Evolutionary conservation across 352 stramenopile genomes (phyloP), one percentile per base, ranked within the genome.

Genomic region (Paralagenidium karlingii): DNA sequence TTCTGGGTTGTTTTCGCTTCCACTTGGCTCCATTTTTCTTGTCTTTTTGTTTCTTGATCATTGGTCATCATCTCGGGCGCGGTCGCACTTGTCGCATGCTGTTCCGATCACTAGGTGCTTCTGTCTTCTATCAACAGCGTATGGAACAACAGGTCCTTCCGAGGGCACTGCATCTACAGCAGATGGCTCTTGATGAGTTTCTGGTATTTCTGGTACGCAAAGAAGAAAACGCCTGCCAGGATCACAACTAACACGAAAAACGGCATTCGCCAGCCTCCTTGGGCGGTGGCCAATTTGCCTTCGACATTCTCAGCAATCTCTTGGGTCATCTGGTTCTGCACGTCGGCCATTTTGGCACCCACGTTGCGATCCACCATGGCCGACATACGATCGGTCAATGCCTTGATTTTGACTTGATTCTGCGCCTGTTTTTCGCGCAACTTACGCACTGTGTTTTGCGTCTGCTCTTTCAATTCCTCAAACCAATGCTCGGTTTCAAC

Each of bases 161-260:
- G n/a, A n/a, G n/a, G n/a, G n/a, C n/a, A 36, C 30, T 3, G 22
- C 16, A 36, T 51, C 39, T 81, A 91, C 45, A 85, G 68, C 47
- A 91, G 51, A 47, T 88, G 78, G 48, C 63, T 85, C 65, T 88
- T 88, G 42, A 85, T 50, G 19, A 91, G 60, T 45, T 85, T 79
- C 56, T 79, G 71, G 63, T 91, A 91, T 63, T 91, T 88, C 32
- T 78, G 65, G 64, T 91, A 91, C 15, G 68, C 68, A 21, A 83
- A 65, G 30, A 62, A 67, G 24, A 82, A 45, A 18, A 49, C 58
- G 8, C 49, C 69, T 1, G 62, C 62, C 19, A 91, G 68, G 24
- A 68, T 50, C 24, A 85, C 42, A 21, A 86, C 38, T 45, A 91
- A 56, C 40, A 87, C 37, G 49, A 88, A 85, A 53, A 91, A 89